Evolutionary conservation across 768 basidiomycete species (phyloP), one percentile per base, ranked within the genome.

Genomic region (Mycena amicta): DNA sequence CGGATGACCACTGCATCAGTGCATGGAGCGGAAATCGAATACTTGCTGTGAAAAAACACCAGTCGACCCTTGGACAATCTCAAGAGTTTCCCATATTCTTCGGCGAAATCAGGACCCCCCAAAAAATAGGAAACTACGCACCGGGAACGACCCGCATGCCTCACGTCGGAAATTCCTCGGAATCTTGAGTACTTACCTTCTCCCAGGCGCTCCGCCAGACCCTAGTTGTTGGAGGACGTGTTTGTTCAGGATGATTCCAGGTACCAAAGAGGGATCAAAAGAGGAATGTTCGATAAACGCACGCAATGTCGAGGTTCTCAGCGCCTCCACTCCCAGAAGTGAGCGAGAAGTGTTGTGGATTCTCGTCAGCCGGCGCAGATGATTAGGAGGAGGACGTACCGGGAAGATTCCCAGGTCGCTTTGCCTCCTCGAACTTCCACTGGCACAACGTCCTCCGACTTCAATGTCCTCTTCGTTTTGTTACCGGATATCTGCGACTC

Each of bases 61-160:
- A 29, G n/a, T 40, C 64, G 70, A 77, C 37, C 56, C 88, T 86
- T 71, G 75, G 90, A 88, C 0, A 91, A 72, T 1, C 85, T 86
- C 13, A 83, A 66, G 87, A 92, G 75, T 91, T 89, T 13, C 88
- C 86, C n/a, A n/a, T n/a, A n/a, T 86, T 27, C 18, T 43, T 8
- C 40, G 16, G 8, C 16, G n/a, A n/a, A n/a, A n/a, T 41, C 5
- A 27, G 26, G 30, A 33, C 28, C 8, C 4, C 8, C n/a, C 31
- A 23, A 43, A 8, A 22, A 22, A 22, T 45, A 20, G 52, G 22
- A 28, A 41, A 30, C 23, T 26, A 60, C 60, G 20, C 59, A 83
- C 83, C 90, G 15, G 90, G 90, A 4, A 92, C 85, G 66, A 90
- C 92, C 31, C 90, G 91, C 16, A 86, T 68, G 63, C 78, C 80